Conservation (phyloP, 1,284 basidiomycete genomes). For the Cutaneotrichosporon cavernicola region DNA sequence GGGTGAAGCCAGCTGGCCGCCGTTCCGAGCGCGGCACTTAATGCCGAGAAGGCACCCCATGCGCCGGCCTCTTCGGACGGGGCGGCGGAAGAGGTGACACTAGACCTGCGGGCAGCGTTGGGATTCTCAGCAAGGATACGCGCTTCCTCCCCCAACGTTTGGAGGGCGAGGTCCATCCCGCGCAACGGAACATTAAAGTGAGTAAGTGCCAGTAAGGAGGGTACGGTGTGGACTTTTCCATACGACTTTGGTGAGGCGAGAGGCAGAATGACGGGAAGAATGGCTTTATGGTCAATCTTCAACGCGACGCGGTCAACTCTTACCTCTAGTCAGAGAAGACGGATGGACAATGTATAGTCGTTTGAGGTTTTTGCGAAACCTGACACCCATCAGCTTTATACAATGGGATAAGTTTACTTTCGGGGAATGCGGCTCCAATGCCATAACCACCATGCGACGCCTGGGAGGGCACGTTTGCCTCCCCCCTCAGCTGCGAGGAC, state of each 20-base stretch:
- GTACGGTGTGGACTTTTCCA: conserved; percentile 39
- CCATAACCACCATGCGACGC: conserved; percentile 44
- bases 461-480: conserved; percentile 29
- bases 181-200: conserved; percentile 30
- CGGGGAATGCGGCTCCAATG: conserved; percentile 37
- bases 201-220: conserved; percentile 34
- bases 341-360: conserved; percentile 48
- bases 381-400: conserved; percentile 14
- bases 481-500: conserved; percentile 38
- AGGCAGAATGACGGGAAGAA: conserved; percentile 39
- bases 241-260: conserved; percentile 47
- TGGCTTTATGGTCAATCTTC: too few species aligned
- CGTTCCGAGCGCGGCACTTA: conserved; percentile 10
- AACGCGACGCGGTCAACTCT: too few species aligned
- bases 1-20: conserved; percentile 8
- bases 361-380: conserved; percentile 47
- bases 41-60: conserved; percentile 12
- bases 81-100: neutral
- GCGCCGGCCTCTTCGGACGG: neutral
- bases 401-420: conserved; percentile 33
- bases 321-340: conserved; percentile 39
- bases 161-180: conserved; percentile 35
- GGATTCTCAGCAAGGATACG: conserved; percentile 28
- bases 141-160: conserved; percentile 38
- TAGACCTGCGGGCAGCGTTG: conserved; percentile 9